These are phyloP conservation scores for Aspergillus baeticus DNA, from an alignment of 495 filamentous ascomycete species.

Conservation along the genomic window DNA sequence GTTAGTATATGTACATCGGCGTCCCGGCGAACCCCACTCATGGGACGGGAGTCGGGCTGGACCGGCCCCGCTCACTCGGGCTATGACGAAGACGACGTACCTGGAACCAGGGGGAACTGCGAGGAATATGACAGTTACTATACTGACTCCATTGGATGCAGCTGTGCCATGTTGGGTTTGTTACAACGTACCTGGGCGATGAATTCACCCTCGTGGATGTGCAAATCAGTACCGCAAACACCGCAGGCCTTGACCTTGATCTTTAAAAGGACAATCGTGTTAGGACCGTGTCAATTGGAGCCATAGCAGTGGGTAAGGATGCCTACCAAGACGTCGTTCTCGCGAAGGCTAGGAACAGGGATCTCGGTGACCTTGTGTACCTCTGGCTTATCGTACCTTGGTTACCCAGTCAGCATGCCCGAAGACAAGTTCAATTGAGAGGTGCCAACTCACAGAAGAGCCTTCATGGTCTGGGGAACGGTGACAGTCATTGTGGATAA, in stretches of 20 bases:
- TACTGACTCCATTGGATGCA: not conserved
- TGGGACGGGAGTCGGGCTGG: not conserved
- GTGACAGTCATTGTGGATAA: conserved; percentile 24
- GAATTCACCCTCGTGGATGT: conserved; percentile 67
- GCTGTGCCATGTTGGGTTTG: not conserved
- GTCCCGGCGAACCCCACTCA: too few species aligned
- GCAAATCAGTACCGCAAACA: conserved; percentile 66
- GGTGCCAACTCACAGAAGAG: conserved; percentile 47
- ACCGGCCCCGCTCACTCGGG: not conserved
- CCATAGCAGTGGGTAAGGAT: not conserved
- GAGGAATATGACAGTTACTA: not conserved
- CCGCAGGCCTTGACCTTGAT: conserved; percentile 63
- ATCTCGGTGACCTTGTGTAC: conserved; percentile 58
- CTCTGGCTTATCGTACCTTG: conserved; percentile 62
- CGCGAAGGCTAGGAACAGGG: conserved; percentile 57
- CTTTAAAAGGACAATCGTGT: conserved; percentile 16
- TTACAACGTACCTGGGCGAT: conserved; percentile 51
- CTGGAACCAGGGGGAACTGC: conserved; percentile 58
- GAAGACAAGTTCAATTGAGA: not conserved
- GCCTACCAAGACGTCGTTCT: conserved; percentile 57
- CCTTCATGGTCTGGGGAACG: conserved; percentile 59
- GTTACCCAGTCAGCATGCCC: not conserved
- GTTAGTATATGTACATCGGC: conserved; percentile 6
- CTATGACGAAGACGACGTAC: conserved; percentile 8
- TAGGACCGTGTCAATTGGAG: not conserved